Base-by-base conservation (phyloP, 1,284 basidiomycete genomes). In the Leccinum fallax region DNA sequence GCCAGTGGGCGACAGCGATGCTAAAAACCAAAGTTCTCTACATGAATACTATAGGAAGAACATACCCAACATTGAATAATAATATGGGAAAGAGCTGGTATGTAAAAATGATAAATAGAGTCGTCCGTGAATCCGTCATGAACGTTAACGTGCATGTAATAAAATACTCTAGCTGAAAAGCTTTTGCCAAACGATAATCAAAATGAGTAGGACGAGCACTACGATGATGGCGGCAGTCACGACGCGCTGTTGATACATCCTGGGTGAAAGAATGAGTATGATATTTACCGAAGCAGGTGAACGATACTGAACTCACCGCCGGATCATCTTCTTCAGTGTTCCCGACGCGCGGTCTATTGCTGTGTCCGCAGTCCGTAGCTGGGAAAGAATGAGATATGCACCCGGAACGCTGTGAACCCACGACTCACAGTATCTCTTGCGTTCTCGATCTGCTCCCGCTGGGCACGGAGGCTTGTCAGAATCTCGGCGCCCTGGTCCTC, bases 401-500 rank as follows among this genome's bases (percentile, higher is more conserved):
- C 46, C 15, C 5, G 51, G 59, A 26, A 30, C 40, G 26, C 8
- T 52, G 10, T 16, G 53, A 49, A 57, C 43, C 46, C 2, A 7
- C 32, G 30, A 78, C 88, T 36, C 67, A 95, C 92, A 60, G 92
- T 95, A 77, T 95, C 92, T 70, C 97, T 82, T 21, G 96, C 87
- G 73, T 97, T 92, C 80, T 97, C 92, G 66, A 99, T 96, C 78
- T 97, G 95, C 75, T 98, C 97, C 65, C 97, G 79, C 79, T 99
- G 97, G 2, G 84, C 81, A 57, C 95, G 80, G 65, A 99, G 80
- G 72, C 93, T 95, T 69, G 89, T 77, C 65, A 99, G 75, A 70
- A 99, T 98, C 68, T 95, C 95, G 13, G 95, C 89, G 10, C 97
- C 97, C 40, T 98, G 89, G 70, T 94, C 89, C 78, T 99, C 97